These are phyloP conservation scores for Atractiella rhizophila DNA, from an alignment of 768 basidiomycete genomes.

Conservation along the genomic window DNA sequence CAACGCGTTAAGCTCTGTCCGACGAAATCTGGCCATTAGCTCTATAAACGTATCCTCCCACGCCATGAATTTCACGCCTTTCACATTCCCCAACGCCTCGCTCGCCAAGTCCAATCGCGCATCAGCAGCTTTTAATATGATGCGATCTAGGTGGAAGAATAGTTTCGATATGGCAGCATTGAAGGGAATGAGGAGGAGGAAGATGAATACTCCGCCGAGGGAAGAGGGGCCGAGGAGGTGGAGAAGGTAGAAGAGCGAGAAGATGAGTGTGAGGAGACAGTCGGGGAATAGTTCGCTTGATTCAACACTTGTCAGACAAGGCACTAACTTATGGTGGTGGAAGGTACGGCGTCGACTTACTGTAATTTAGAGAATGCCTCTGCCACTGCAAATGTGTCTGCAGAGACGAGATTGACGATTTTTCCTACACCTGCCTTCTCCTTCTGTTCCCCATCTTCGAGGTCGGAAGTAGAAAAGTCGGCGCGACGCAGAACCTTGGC, in stretches of 20 bases:
- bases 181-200: constrained; percentile 13
- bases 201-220: constrained; percentile 12
- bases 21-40: too few relatives aligned
- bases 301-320: too few relatives aligned
- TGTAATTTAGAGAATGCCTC: constrained; percentile 15
- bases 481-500: constrained; percentile 23
- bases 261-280: constrained; percentile 7
- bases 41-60: constrained; percentile 24
- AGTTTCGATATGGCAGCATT: constrained; percentile 9
- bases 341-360: constrained; percentile 14
- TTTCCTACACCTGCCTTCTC: constrained; percentile 10
- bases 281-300: too few relatives aligned
- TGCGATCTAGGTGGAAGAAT: constrained; percentile 13
- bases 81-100: constrained; percentile 24
- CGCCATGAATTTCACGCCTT: constrained; percentile 22
- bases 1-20: too few relatives aligned
- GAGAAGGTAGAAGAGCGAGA: constrained; percentile 10
- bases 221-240: constrained; percentile 14
- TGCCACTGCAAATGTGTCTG: constrained; percentile 10
- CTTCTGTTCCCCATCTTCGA: too few relatives aligned
- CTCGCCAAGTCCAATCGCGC: constrained; percentile 23
- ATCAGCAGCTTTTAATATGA: constrained; percentile 23
- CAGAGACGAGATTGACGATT: constrained; percentile 16
- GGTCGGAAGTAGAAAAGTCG: constrained; percentile 17
- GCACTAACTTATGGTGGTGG: too few relatives aligned